These are phyloP conservation scores for Escovopsis weberi DNA, from an alignment of 2,329 filamentous ascomycete genomes.

Conservation along the genomic window DNA sequence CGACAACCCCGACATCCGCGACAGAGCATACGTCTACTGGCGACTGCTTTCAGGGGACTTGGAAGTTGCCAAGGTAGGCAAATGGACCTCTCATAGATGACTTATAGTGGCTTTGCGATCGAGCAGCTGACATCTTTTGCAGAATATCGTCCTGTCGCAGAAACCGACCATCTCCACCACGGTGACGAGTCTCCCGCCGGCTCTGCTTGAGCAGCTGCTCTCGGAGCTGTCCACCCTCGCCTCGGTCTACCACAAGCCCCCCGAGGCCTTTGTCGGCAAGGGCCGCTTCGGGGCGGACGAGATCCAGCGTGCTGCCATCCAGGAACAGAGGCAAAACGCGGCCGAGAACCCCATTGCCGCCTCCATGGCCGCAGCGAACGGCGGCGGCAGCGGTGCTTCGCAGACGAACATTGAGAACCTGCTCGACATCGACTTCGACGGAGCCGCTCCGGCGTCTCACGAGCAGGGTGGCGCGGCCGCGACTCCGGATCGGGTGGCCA, in stretches of 20 bases:
- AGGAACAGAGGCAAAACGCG: conserved; percentile 86
- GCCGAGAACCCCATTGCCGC: conserved; percentile 90
- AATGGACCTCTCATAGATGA: no score
- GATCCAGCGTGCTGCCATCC: conserved; percentile 88
- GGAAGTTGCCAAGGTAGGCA: conserved; percentile 65
- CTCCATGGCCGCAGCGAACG: conserved; percentile 53
- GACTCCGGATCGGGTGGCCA: conserved; percentile 55
- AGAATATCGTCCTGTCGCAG: conserved; percentile 78
- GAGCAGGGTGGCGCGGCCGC: conserved; percentile 41
- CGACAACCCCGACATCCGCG: conserved; percentile 94
- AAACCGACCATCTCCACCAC: conserved; percentile 91
- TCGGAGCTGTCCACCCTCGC: conserved; percentile 85
- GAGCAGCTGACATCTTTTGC: not conserved
- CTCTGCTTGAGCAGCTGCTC: conserved; percentile 79
- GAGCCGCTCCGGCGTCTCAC: conserved; percentile 76
- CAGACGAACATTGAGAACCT: conserved; percentile 87
- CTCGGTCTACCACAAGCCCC: conserved; percentile 96
- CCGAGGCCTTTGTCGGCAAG: conserved; percentile 94
- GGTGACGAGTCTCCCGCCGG: conserved; percentile 73
- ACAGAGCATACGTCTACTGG: conserved; percentile 98
- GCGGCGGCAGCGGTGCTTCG: conserved; percentile 34
- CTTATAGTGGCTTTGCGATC: not conserved
- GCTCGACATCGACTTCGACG: conserved; percentile 92
- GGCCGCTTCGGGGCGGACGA: conserved; percentile 87
- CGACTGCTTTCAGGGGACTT: conserved; percentile 85